Base-by-base conservation (phyloP, 2,329 filamentous ascomycete genomes). In the Alternaria sp. region DNA sequence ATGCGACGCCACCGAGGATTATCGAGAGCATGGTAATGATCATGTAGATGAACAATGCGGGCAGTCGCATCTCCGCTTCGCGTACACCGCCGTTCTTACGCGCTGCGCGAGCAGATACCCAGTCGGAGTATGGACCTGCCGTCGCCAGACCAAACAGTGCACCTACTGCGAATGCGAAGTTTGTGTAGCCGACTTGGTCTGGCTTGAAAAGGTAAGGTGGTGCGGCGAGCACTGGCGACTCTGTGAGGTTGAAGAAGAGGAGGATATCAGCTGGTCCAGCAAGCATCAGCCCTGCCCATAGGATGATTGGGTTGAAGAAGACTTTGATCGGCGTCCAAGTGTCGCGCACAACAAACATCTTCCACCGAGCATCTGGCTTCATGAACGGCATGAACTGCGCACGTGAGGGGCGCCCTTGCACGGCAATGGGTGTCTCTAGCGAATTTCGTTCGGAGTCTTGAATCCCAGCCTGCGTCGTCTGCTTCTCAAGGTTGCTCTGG, bases 21-120 rank as follows among this genome's bases (percentile, higher is more conserved):
- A 81, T 78, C 2, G 82, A 83, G 27, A 86, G 71, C 27, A 84
- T 76, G 4, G 85, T 83, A 14, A 85, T 81, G 28, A 86, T 72
- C 67, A 85, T 73, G 65, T 84, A 86, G 0, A 85, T 84, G 58
- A 68, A 67, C 11, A 77, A 52, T 0, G 73, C 73, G 0, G 82
- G 81, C 51, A 88, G 68, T 25, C 85, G 79, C 85, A 88, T 87
- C 67, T 88, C 86, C 0, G 85, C 82, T 73, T 88, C 86, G 51
- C 86, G 79, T 48, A 88, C 81, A 1, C 85, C 85, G 0, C 79
- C 72, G 62, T 88, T 88, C 65, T 80, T 81, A 51, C 75, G 79
- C 8, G 86, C 88, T 1, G 83, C 81, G 16, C 81, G 76, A 50
- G 84, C 85, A n/a, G 83, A 82, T 30, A 88, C 78, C 84, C 84